phyloP scores from a whole-genome alignment of 2,329 filamentous ascomycete genomes.

The Colletotrichum spaethianum region DNA sequence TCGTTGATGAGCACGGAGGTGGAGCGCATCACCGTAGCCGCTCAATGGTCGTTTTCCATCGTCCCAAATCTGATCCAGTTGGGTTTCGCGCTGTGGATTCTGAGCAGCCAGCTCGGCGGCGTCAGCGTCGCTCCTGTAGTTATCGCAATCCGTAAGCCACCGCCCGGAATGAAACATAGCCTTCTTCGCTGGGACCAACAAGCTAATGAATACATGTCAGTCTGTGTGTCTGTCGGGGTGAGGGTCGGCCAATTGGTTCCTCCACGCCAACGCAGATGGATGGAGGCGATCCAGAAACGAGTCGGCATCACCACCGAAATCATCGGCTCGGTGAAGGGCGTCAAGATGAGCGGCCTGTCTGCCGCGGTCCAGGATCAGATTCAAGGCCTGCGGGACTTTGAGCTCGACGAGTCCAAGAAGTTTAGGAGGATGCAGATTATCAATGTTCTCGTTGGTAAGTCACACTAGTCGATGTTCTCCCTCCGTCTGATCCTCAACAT shows the following conservation, averaged over 20 bases:
- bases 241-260: conserved; percentile 7
- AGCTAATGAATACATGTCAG: not conserved
- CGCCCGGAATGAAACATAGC: conserved; percentile 22
- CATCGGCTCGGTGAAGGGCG: conserved; percentile 63
- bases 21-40: conserved; percentile 45
- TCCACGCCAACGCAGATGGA: conserved; percentile 52
- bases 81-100: conserved; percentile 46
- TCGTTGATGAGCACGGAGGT: conserved; percentile 49
- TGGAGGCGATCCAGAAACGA: conserved; percentile 63
- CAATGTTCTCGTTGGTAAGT: conserved; percentile 21
- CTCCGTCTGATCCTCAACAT: too few species aligned
- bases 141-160: conserved; percentile 50
- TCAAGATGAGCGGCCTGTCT: conserved; percentile 65
- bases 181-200: not conserved
- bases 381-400: conserved; percentile 40
- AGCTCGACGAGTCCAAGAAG: conserved; percentile 42
- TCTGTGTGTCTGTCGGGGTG: not conserved
- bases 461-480: too few species aligned
- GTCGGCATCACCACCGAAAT: conserved; percentile 64
- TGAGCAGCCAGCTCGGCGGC: conserved; percentile 54
- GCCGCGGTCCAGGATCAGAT: conserved; percentile 50
- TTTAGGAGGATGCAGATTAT: conserved; percentile 21
- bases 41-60: conserved; percentile 43
- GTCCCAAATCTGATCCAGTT: conserved; percentile 42
- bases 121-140: conserved; percentile 55